These are phyloP conservation scores for Nepenthes mirabilis DNA, from an alignment of 148 eudicot species.

Conservation along the genomic window DNA sequence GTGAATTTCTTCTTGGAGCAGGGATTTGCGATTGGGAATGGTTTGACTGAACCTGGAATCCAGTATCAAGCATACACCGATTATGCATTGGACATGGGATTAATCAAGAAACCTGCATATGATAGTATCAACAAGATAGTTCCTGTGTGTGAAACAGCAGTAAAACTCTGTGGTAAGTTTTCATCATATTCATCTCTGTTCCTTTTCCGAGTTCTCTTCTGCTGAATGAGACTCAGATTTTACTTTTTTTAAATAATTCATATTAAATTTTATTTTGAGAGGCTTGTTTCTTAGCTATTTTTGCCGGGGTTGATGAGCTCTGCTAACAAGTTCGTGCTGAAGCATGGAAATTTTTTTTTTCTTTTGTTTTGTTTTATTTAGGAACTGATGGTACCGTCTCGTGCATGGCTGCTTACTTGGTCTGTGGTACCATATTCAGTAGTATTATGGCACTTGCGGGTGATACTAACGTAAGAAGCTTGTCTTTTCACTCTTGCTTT, in stretches of 20 bases:
- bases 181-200: background rate
- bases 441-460: constrained; percentile 53
- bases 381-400: constrained; percentile 79
- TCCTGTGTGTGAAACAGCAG: constrained; percentile 66
- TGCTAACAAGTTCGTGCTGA: too few relatives aligned
- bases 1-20: constrained; percentile 13
- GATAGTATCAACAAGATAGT: constrained; percentile 52
- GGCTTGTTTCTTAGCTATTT: too few relatives aligned
- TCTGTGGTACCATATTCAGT: constrained; percentile 59
- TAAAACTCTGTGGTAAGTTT: constrained; percentile 71
- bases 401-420: constrained; percentile 58
- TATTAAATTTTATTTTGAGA: too few relatives aligned
- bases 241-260: too few relatives aligned
- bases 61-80: constrained; percentile 88
- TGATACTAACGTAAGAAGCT: constrained; percentile 48
- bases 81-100: constrained; percentile 80
- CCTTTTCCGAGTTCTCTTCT: background rate
- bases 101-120: constrained; percentile 51
- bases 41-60: constrained; percentile 69
- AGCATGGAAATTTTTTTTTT: too few relatives aligned
- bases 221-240: too few relatives aligned
- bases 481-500: background rate
- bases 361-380: constrained; percentile 12
- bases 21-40: constrained; percentile 94
- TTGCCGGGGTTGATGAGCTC: too few relatives aligned